These are phyloP conservation scores for Simplicillium aogashimaense DNA, from an alignment of 2,329 filamentous ascomycete genomes.

Conservation along the genomic window DNA sequence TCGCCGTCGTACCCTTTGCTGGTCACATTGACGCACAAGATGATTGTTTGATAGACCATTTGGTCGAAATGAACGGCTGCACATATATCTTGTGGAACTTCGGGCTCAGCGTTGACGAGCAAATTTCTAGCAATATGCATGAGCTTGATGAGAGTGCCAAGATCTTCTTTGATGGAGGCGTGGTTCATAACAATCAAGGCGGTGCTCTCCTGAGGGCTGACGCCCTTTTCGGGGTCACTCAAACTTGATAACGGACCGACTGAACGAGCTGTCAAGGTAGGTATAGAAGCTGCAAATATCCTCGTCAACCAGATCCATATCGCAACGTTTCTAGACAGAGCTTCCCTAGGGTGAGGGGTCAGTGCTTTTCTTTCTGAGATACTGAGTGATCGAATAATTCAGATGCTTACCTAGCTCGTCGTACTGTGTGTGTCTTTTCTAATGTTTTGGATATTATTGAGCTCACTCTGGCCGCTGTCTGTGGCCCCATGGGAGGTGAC, in stretches of 20 bases:
- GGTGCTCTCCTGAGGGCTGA: slow-evolving; percentile 53
- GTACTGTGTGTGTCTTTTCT: slow-evolving; percentile 52
- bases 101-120: slow-evolving; percentile 53
- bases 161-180: slow-evolving; percentile 47
- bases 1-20: slow-evolving; percentile 59
- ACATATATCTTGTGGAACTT: slow-evolving; percentile 56
- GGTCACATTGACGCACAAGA: slow-evolving; percentile 56
- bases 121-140: slow-evolving; percentile 58
- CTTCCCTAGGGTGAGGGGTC: slow-evolving; percentile 31
- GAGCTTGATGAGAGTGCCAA: slow-evolving; percentile 54
- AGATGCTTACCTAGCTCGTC: slow-evolving; percentile 43
- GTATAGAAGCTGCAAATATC: slow-evolving; percentile 52
- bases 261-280: slow-evolving; percentile 48
- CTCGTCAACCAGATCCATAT: slow-evolving; percentile 57
- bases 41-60: slow-evolving; percentile 56
- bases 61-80: slow-evolving; percentile 55
- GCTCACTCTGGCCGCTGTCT: slow-evolving; percentile 42
- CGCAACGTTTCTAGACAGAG: slow-evolving; percentile 50
- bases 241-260: slow-evolving; percentile 44
- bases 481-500: slow-evolving; percentile 45
- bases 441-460: slow-evolving; percentile 50
- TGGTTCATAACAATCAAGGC: slow-evolving; percentile 55
- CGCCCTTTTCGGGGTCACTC: slow-evolving; percentile 43
- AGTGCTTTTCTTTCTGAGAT: too few species aligned
- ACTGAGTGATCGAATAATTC: too few species aligned